Evolutionary conservation across 2,329 filamentous ascomycete species (phyloP).

Genomic region (Nigrospora osmanthi): DNA sequence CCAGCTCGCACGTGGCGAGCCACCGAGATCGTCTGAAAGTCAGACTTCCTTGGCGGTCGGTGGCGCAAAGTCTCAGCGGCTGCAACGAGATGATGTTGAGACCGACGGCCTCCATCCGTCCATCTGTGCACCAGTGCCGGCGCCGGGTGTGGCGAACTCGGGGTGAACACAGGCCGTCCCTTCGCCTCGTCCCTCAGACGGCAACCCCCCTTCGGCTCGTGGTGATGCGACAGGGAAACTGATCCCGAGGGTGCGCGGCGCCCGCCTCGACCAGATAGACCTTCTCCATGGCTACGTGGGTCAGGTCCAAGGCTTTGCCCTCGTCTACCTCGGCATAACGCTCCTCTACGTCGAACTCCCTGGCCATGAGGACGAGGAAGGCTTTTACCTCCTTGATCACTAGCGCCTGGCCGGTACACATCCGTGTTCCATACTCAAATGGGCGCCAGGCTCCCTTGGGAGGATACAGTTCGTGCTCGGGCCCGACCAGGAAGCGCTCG

Average conservation of each 20-base stretch:
- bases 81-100: no score
- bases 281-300: slow-evolving; percentile 16
- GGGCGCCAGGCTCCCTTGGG: slow-evolving; percentile 22
- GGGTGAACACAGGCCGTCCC: no score
- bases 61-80: no score
- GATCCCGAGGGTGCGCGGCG: slow-evolving; percentile 14
- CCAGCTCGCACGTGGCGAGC: no score
- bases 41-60: no score
- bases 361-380: slow-evolving; percentile 15
- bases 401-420: slow-evolving; percentile 7
- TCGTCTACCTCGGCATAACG: slow-evolving; percentile 17
- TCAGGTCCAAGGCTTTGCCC: slow-evolving; percentile 13
- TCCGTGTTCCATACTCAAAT: slow-evolving; percentile 7
- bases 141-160: no score
- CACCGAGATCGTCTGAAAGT: no score
- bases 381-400: slow-evolving; percentile 16
- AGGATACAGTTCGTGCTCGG: slow-evolving; percentile 23
- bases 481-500: slow-evolving; percentile 25
- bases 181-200: not conserved
- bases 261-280: slow-evolving; percentile 16
- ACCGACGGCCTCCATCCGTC: no score
- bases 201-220: slow-evolving; percentile 9
- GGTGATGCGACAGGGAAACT: slow-evolving; percentile 15
- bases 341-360: slow-evolving; percentile 18
- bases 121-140: no score